Base-by-base conservation (phyloP, 176 grass and related monocot species). In the Triticum urartu region DNA sequence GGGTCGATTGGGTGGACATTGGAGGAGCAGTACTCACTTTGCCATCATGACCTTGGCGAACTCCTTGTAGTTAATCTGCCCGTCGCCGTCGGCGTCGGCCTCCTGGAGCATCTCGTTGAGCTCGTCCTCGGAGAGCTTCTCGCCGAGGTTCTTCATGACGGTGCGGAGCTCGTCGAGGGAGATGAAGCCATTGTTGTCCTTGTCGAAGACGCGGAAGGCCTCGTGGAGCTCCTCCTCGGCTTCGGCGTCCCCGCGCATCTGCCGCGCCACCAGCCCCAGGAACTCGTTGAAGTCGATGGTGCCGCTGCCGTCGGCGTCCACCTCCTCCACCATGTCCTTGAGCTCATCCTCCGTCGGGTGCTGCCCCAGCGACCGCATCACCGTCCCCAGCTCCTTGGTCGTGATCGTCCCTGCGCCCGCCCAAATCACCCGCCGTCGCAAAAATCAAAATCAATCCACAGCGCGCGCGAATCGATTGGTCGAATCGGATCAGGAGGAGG, bases 41-140 rank as follows among this genome's bases (percentile, higher is more conserved):
- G 93, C 93, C 64, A 98, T 86, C 95, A 98, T 98, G 87, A 98
- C 82, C 87, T 95, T 98, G 9, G 91, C 87, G 72, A 98, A 98
- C 85, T 98, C 93, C 50, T 80, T 87, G 67, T 98, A 98, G 88
- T 89, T 93, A 89, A 98, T 98, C 85, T 95, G 93, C 1, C 93
- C 93, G 22, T 98, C 95, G 22, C 89, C 91, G 52, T 98, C 95
- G 45, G 43, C 79, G 83, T 98, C 91, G 1, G 93, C 93, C 81
- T 98, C 93, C 11, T 71, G 77, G n/a, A 95, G 84, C 93, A 98
- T 93, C 89, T 92, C 93, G 50, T 79, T 77, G 59, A 98, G 80
- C 87, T 95, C 91, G 5, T 92, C 89, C 18, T 93, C 77, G n/a
- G 89, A 84, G 52, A 98, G 83, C 28, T 76, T 82, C 83, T 98